These are phyloP conservation scores for Fistulinella staudtii DNA, from an alignment of 1,284 basidiomycete genomes.

Conservation along the genomic window DNA sequence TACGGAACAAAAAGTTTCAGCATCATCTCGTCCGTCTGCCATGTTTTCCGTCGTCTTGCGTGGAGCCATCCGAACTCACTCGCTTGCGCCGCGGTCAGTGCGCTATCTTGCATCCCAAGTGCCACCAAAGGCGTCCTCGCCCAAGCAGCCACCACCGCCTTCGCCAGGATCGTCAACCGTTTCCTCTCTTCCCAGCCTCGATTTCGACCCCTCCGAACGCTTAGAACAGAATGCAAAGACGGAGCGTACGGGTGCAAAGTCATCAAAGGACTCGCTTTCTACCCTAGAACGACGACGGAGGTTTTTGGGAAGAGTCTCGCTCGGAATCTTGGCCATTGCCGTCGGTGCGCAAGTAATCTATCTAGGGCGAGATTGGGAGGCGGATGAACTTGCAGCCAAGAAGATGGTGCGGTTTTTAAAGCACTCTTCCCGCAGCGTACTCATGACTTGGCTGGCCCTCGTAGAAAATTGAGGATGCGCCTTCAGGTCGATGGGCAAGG, in stretches of 20 bases:
- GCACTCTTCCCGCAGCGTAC: slow-evolving; percentile 11
- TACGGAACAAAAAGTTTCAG: background rate
- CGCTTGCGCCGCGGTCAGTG: slow-evolving; percentile 13
- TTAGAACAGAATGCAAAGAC: slow-evolving; percentile 18
- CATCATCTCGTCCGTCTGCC: background rate
- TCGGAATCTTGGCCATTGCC: slow-evolving; percentile 52
- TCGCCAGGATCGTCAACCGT: slow-evolving; percentile 7
- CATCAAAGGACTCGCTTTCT: slow-evolving; percentile 66
- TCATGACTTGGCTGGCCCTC: slow-evolving; percentile 15
- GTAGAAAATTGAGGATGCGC: slow-evolving; percentile 54
- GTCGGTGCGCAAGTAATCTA: slow-evolving; percentile 44
- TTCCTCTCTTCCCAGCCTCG: slow-evolving; percentile 41
- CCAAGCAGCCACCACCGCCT: slow-evolving; percentile 6
- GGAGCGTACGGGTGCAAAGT: slow-evolving; percentile 63
- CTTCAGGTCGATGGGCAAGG: slow-evolving; percentile 57
- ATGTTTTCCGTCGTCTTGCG: slow-evolving; percentile 28
- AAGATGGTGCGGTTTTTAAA: slow-evolving; percentile 43
- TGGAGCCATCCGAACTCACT: slow-evolving; percentile 18
- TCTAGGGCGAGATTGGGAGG: slow-evolving; percentile 62
- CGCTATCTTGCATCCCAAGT: slow-evolving; percentile 25
- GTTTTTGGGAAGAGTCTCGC: slow-evolving; percentile 48
- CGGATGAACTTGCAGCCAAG: slow-evolving; percentile 48
- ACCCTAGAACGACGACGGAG: slow-evolving; percentile 67
- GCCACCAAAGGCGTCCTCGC: slow-evolving; percentile 12
- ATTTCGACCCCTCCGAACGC: slow-evolving; percentile 49